Evolutionary conservation across 2,329 filamentous ascomycete genomes (phyloP).

Genomic region (Plenodomus tracheiphilus): DNA sequence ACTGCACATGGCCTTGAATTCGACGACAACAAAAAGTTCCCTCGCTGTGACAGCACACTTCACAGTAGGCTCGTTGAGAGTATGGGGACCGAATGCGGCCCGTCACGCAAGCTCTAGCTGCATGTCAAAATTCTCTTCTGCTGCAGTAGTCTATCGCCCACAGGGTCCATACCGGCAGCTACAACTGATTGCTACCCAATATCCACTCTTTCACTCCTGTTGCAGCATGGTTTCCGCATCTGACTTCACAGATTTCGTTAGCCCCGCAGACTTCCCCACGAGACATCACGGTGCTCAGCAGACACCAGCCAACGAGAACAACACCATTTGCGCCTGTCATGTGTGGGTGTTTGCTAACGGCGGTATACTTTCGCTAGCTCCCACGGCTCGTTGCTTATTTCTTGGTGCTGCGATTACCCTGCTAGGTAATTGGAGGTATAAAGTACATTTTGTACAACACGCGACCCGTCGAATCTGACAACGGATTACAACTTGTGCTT

Average conservation of each 20-base stretch:
- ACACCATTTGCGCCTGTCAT: slow-evolving; percentile 9
- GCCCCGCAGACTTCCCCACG: slow-evolving; percentile 10
- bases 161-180: background rate
- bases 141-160: background rate
- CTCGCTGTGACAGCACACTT: too few relatives aligned
- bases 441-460: background rate
- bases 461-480: too few relatives aligned
- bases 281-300: slow-evolving; percentile 30
- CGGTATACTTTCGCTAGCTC: slow-evolving; percentile 9
- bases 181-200: background rate
- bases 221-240: slow-evolving; percentile 7
- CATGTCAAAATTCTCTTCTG: slow-evolving; percentile 1
- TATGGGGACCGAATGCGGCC: background rate
- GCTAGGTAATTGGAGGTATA: background rate
- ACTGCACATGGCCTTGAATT: too few relatives aligned
- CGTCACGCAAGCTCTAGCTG: background rate
- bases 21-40: too few relatives aligned
- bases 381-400: background rate
- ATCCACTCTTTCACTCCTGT: slow-evolving; percentile 2
- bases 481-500: too few relatives aligned
- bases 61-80: too few relatives aligned
- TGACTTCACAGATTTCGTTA: slow-evolving; percentile 2
- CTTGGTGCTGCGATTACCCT: background rate
- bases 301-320: slow-evolving; percentile 16
- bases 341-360: slow-evolving; percentile 4